Conservation (phyloP, 345 rosid genomes). For the Pelargonium nanum region DNA sequence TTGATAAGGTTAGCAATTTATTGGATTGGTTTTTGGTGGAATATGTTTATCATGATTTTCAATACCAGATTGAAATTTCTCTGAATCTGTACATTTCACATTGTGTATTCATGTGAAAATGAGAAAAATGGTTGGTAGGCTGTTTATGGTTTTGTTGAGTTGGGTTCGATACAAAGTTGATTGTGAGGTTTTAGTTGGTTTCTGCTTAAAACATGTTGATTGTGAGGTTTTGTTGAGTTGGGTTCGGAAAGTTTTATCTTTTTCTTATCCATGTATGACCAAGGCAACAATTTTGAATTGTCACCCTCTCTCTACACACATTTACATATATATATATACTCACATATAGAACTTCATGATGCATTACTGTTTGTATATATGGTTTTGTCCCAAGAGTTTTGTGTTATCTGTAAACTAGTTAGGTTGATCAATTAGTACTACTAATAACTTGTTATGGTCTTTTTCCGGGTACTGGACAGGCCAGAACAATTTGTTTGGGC, state of each 20-base stretch:
- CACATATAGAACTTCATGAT: too few relatives aligned
- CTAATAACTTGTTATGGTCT: slow-evolving; percentile 8
- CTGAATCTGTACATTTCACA: too few relatives aligned
- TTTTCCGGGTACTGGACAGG: slow-evolving; percentile 28
- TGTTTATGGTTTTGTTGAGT: not conserved
- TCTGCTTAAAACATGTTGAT: too few relatives aligned
- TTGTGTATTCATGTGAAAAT: too few relatives aligned
- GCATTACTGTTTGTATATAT: not conserved
- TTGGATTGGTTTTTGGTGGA: not conserved
- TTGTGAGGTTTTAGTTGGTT: too few relatives aligned
- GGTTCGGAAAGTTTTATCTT: too few relatives aligned
- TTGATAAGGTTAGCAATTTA: slow-evolving; percentile 31
- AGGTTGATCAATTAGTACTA: not conserved
- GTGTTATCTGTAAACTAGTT: not conserved
- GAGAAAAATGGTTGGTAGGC: not conserved
- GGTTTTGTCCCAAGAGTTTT: not conserved
- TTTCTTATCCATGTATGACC: too few relatives aligned
- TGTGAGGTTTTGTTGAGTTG: too few relatives aligned
- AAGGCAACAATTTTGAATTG: too few relatives aligned
- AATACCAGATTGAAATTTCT: not conserved
- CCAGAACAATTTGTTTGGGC: slow-evolving; percentile 43
- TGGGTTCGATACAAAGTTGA: too few relatives aligned
- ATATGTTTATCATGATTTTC: not conserved
- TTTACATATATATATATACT: too few relatives aligned
- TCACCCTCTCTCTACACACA: too few relatives aligned